A percentile compares a stretch with the other conserved stretches of the same genome.
Conservation (phyloP, 352 stramenopile species). For the Pythium myriotylum region DNA sequence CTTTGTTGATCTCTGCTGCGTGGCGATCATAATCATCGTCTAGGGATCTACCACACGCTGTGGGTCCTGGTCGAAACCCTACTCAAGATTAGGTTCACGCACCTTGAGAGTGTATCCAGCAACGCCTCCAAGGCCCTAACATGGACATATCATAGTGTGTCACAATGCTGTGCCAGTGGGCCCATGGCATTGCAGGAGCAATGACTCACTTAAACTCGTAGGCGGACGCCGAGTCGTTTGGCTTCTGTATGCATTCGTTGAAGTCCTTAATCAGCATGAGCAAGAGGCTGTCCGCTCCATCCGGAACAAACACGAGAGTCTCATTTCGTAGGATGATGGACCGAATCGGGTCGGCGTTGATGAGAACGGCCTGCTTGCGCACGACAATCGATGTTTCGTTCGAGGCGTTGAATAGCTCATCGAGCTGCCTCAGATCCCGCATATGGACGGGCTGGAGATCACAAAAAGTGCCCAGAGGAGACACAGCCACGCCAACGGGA, state of each 20-base stretch:
- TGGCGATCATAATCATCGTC: constrained; percentile 33
- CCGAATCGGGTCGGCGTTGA: constrained; percentile 52
- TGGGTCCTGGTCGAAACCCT: too few relatives aligned
- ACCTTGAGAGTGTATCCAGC: constrained; percentile 30
- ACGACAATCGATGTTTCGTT: constrained; percentile 44
- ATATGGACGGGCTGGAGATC: constrained; percentile 51
- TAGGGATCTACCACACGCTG: constrained; percentile 6
- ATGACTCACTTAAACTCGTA: constrained; percentile 44
- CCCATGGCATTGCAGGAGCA: too few relatives aligned
- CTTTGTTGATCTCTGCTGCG: constrained; percentile 21
- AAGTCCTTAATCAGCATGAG: constrained; percentile 48
- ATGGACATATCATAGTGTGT: neutral
- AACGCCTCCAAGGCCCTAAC: constrained; percentile 30
- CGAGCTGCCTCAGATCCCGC: constrained; percentile 46
- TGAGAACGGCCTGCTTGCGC: constrained; percentile 47
- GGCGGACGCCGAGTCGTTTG: constrained; percentile 11
- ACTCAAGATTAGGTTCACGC: too few relatives aligned
- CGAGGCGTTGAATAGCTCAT: constrained; percentile 35
- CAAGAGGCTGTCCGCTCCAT: constrained; percentile 47
- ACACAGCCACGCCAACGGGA: constrained; percentile 15
- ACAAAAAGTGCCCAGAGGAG: constrained; percentile 27
- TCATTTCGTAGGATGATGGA: constrained; percentile 45
- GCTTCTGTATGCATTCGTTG: constrained; percentile 30
- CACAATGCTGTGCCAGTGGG: neutral
- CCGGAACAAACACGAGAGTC: constrained; percentile 47